Conservation (phyloP, 495 filamentous ascomycete genomes). For the Podospora bellae-mahoneyi region DNA sequence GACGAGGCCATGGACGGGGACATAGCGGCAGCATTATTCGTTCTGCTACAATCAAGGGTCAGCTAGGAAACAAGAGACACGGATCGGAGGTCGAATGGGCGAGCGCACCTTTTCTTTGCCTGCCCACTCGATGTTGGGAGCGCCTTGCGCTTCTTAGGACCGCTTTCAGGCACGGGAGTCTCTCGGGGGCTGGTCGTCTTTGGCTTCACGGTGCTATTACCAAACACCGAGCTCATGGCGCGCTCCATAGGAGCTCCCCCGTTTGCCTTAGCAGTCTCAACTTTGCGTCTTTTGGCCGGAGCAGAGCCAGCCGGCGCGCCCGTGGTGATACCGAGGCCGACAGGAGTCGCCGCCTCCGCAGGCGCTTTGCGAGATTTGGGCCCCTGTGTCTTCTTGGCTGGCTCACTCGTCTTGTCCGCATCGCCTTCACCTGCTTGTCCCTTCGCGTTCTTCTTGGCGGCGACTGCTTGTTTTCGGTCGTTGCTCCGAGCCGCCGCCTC, state of each 20-base stretch:
- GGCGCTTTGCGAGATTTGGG: conserved; percentile 63
- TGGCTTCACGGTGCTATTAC: conserved; percentile 47
- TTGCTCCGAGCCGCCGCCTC: conserved; percentile 79
- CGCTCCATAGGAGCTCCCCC: conserved; percentile 63
- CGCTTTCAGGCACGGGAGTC: conserved; percentile 56
- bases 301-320: conserved; percentile 44
- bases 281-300: conserved; percentile 71
- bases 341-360: conserved; percentile 43
- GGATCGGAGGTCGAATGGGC: background rate
- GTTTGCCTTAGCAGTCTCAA: conserved; percentile 60
- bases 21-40: conserved; percentile 38
- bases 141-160: conserved; percentile 63
- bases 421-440: conserved; percentile 52
- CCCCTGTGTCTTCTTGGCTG: conserved; percentile 56
- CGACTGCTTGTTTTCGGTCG: conserved; percentile 71
- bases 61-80: conserved; percentile 8
- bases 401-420: conserved; percentile 44
- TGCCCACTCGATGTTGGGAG: conserved; percentile 59
- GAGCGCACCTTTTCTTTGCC: conserved; percentile 67
- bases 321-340: conserved; percentile 54
- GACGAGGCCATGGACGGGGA: conserved; percentile 72
- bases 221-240: conserved; percentile 60
- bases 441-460: conserved; percentile 66
- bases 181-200: conserved; percentile 59
- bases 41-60: conserved; percentile 25